Evolutionary conservation across 2,329 filamentous ascomycete species (phyloP).

Genomic region (Diaporthe ilicicola): DNA sequence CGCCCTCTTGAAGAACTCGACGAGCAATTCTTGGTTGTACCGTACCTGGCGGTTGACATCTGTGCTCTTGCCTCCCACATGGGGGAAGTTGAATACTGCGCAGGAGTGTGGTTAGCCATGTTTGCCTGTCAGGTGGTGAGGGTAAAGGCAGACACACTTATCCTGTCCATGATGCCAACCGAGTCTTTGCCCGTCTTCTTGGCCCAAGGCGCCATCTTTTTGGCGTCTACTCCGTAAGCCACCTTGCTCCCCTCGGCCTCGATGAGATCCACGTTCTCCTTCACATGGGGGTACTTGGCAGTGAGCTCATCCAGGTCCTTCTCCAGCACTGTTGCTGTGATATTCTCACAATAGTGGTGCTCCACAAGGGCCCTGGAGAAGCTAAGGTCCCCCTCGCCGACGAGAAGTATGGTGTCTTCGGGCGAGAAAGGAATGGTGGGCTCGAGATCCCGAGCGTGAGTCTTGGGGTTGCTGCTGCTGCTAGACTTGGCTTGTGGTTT

Average conservation of each 20-base stretch:
- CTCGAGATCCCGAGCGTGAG: constrained; percentile 40
- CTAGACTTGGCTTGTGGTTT: constrained; percentile 36
- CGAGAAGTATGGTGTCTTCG: constrained; percentile 74
- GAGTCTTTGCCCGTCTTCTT: constrained; percentile 48
- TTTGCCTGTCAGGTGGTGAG: neutral
- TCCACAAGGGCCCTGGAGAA: constrained; percentile 74
- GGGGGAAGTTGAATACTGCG: constrained; percentile 90
- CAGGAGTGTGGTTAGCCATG: neutral
- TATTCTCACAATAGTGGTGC: constrained; percentile 70
- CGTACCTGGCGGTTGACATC: constrained; percentile 96
- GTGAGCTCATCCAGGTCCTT: constrained; percentile 62
- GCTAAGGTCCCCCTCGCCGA: constrained; percentile 85
- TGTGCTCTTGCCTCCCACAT: constrained; percentile 89
- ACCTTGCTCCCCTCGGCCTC: constrained; percentile 55
- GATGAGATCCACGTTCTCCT: constrained; percentile 65
- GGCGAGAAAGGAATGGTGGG: constrained; percentile 74
- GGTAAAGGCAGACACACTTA: constrained; percentile 50
- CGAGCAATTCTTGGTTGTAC: constrained; percentile 83
- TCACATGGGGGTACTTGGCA: constrained; percentile 78
- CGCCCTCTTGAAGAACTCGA: constrained; percentile 70
- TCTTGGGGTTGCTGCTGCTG: constrained; percentile 30
- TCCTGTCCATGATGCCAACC: constrained; percentile 69
- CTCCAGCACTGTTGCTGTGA: constrained; percentile 78
- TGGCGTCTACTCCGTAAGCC: constrained; percentile 73
- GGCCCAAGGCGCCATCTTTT: constrained; percentile 63